phyloP scores from a whole-genome alignment of 1,284 basidiomycete species.

The Fistulina hepatica region DNA sequence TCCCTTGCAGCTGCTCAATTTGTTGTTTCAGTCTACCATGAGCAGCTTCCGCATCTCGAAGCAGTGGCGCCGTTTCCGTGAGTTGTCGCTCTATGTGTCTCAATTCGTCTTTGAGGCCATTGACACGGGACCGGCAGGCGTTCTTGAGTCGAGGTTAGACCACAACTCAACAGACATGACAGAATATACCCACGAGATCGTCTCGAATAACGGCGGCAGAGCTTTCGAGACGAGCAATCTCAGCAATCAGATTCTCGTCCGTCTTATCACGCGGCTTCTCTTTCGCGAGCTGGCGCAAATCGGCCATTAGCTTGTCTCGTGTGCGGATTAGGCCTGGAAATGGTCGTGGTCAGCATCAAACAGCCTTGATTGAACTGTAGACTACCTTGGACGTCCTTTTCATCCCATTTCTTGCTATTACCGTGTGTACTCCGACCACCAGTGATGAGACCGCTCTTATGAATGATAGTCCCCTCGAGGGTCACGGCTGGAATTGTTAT shows the following conservation, averaged over 20 bases:
- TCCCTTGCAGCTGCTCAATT: constrained; percentile 45
- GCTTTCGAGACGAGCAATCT: constrained; percentile 74
- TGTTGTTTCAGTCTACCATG: constrained; percentile 44
- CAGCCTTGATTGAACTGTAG: constrained; percentile 1
- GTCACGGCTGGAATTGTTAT: constrained; percentile 71
- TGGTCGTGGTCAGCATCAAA: not conserved
- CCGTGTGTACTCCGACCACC: constrained; percentile 78
- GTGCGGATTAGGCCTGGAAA: constrained; percentile 59
- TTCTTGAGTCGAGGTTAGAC: constrained; percentile 27
- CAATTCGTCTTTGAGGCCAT: constrained; percentile 68
- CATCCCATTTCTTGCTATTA: constrained; percentile 80
- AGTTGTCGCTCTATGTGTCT: constrained; percentile 67
- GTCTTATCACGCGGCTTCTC: constrained; percentile 72
- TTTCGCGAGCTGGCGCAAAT: constrained; percentile 74
- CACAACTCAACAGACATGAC: constrained; percentile 1
- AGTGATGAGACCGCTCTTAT: constrained; percentile 95
- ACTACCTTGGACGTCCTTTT: constrained; percentile 83
- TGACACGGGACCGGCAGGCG: constrained; percentile 55
- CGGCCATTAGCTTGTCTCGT: constrained; percentile 67
- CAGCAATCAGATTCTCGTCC: constrained; percentile 70
- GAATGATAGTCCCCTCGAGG: constrained; percentile 93
- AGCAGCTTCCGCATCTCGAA: constrained; percentile 47
- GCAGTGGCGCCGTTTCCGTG: constrained; percentile 53
- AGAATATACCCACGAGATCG: constrained; percentile 54
- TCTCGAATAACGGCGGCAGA: constrained; percentile 65